Conservation (phyloP, 2,329 filamentous ascomycete species). For the Ceratocystiopsis brevicomis region DNA sequence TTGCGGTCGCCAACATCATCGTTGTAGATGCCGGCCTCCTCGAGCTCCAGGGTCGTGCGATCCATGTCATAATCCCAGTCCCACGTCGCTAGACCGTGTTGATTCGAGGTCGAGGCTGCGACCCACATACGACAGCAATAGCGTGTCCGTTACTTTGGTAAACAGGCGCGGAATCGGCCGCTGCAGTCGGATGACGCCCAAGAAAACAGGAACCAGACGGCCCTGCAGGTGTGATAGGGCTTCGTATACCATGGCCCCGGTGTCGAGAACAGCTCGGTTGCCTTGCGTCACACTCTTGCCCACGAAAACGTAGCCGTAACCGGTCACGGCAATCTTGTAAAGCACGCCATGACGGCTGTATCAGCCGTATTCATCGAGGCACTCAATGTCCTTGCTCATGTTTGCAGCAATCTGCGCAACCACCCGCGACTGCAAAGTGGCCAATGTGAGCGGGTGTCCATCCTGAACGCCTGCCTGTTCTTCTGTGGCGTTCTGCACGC, state of each 20-base stretch:
- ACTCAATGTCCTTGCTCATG: constrained; percentile 1
- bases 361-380: neutral
- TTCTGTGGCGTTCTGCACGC: neutral
- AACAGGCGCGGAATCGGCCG: neutral
- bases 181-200: constrained; percentile 5
- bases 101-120: too few relatives aligned
- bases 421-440: too few relatives aligned
- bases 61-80: neutral
- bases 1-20: neutral
- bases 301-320: constrained; percentile 8
- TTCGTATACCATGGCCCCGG: constrained; percentile 2
- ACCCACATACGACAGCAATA: constrained; percentile 7
- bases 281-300: constrained; percentile 2
- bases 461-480: neutral
- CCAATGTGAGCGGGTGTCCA: neutral
- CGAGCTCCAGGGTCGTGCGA: neutral
- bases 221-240: constrained; percentile 4
- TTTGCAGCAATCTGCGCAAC: neutral
- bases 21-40: neutral
- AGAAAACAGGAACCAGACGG: constrained; percentile 5
- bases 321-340: constrained; percentile 4
- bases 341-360: neutral
- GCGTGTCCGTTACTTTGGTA: constrained; percentile 3
- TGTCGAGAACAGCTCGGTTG: neutral
- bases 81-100: too few relatives aligned